Conservation (phyloP, 176 grass and related monocot genomes). For the Lolium perenne region DNA sequence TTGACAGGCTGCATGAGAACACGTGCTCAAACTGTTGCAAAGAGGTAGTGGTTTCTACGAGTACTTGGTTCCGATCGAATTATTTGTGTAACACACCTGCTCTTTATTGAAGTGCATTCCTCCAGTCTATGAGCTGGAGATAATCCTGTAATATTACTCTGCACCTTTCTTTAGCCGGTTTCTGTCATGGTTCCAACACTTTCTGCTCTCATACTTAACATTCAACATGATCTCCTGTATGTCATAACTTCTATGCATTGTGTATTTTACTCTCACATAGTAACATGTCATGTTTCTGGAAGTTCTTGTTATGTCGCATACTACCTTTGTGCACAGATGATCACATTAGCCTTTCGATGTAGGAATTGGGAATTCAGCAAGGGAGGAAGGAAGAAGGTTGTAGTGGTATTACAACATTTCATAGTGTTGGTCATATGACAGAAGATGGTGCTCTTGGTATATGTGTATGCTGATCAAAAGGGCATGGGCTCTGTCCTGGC, state of each 20-base stretch:
- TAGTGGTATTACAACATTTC: slow-evolving; percentile 52
- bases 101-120: too few species aligned
- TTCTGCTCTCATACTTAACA: neutral
- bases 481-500: too few species aligned
- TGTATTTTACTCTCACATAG: neutral
- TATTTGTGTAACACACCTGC: too few species aligned
- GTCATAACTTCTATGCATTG: neutral
- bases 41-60: too few species aligned
- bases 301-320: neutral
- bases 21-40: neutral
- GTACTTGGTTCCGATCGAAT: too few species aligned
- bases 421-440: slow-evolving; percentile 52
- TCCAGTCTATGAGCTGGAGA: too few species aligned
- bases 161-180: too few species aligned
- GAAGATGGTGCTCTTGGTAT: slow-evolving; percentile 82
- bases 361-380: slow-evolving; percentile 60
- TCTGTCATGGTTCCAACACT: too few species aligned
- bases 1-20: too few species aligned
- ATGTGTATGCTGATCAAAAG: too few species aligned
- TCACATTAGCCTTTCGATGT: slow-evolving; percentile 31
- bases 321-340: neutral
- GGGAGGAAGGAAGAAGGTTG: slow-evolving; percentile 62
- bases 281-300: neutral
- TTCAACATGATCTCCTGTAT: neutral
- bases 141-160: too few species aligned